These are phyloP conservation scores for Arthroderma sp. DNA, from an alignment of 2,329 filamentous ascomycete species.

Conservation along the genomic window DNA sequence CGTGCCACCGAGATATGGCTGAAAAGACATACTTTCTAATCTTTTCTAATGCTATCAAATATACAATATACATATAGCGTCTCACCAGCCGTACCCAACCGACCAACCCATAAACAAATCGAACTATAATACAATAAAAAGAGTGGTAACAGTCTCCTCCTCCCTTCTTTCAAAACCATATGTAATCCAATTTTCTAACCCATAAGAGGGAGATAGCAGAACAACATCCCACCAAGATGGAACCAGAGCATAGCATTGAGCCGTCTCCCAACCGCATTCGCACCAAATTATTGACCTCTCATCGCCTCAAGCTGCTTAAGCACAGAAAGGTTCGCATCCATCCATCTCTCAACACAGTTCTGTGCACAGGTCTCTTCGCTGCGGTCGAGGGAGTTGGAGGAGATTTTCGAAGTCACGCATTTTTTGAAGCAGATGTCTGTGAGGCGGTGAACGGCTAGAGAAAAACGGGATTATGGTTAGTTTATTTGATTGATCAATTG, in stretches of 20 bases:
- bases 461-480: not conserved
- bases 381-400: constrained; percentile 57
- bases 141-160: no score
- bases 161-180: no score
- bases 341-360: constrained; percentile 88
- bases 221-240: not conserved
- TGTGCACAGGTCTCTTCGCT: constrained; percentile 70
- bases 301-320: constrained; percentile 67
- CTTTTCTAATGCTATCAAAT: no score
- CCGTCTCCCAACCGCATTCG: no score
- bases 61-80: no score
- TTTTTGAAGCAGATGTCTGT: constrained; percentile 87
- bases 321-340: constrained; percentile 79
- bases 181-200: no score
- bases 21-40: no score
- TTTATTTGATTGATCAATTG: no score
- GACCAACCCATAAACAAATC: not conserved
- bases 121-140: not conserved
- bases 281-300: constrained; percentile 20
- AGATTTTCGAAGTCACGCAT: constrained; percentile 66
- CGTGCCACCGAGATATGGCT: no score
- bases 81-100: no score
- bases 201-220: not conserved
- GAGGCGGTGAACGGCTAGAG: constrained; percentile 49
- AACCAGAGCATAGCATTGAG: no score